Conservation (phyloP, 2,329 filamentous ascomycete genomes). For the Trichoderma sp. region DNA sequence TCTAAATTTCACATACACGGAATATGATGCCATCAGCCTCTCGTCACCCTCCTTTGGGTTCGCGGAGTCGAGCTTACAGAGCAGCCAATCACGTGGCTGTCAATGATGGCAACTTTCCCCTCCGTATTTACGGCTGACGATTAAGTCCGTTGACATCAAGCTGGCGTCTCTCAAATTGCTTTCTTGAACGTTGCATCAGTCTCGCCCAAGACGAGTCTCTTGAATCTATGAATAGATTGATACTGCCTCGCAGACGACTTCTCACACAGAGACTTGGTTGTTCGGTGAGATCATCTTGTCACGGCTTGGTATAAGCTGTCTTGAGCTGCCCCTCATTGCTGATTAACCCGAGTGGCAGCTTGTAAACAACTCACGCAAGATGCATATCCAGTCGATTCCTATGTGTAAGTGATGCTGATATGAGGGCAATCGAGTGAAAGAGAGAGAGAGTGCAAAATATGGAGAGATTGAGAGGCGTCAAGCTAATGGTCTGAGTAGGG, state of each 20-base stretch:
- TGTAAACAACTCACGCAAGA: constrained; percentile 37
- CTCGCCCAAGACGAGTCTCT: background rate
- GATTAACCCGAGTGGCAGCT: background rate
- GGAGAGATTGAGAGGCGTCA: background rate
- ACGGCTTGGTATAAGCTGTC: constrained; percentile 15
- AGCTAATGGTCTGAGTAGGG: constrained; percentile 48
- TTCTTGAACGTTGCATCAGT: background rate
- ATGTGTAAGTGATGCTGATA: constrained; percentile 63
- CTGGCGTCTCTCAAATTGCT: background rate
- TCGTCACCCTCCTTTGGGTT: constrained; percentile 11
- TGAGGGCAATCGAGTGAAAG: background rate
- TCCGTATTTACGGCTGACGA: constrained; percentile 3
- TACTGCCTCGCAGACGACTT: background rate
- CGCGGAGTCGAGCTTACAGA: background rate
- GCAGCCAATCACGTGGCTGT: constrained; percentile 19
- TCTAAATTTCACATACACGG: background rate
- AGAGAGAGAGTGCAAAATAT: constrained; percentile 7
- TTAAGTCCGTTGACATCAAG: background rate
- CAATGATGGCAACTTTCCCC: background rate
- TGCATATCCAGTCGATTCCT: constrained; percentile 85
- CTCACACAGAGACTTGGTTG: constrained; percentile 7
- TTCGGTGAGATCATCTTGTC: background rate
- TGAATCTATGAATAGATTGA: constrained; percentile 16
- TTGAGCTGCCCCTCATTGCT: constrained; percentile 16
- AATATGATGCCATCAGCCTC: constrained; percentile 9